A percentile compares a stretch with the other conserved stretches of the same genome.
phyloP scores from a whole-genome alignment of 208 protist species.

The Leishmania aethiopica region DNA sequence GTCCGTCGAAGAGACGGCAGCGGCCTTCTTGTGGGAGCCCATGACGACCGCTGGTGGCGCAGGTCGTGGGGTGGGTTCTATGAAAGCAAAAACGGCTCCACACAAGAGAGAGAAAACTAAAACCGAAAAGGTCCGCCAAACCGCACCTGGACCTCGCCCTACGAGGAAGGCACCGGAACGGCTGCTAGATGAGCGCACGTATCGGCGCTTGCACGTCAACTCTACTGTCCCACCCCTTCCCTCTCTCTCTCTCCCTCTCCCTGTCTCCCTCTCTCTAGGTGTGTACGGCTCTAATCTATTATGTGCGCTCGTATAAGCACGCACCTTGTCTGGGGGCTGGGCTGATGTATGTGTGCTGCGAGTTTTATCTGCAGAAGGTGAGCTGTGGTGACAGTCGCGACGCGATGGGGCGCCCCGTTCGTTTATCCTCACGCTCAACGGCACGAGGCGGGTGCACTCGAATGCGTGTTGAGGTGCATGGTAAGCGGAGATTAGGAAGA shows the following conservation, averaged over 20 bases:
- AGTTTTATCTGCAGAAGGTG: neutral
- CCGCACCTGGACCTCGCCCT: neutral
- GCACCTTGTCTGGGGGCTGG: neutral
- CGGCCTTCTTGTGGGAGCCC: constrained; percentile 12
- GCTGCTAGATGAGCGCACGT: neutral
- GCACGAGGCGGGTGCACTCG: neutral
- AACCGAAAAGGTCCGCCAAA: neutral
- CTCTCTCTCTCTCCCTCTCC: neutral
- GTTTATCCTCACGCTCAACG: neutral
- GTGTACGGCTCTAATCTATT: constrained; percentile 1
- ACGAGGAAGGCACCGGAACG: neutral
- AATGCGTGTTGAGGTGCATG: neutral
- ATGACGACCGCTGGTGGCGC: neutral
- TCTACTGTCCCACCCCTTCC: neutral
- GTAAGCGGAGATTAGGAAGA: neutral
- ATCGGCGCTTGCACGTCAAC: neutral
- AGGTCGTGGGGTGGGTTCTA: neutral
- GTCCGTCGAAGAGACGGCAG: constrained; percentile 3
- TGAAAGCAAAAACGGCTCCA: too few species aligned
- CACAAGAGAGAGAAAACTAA: neutral
- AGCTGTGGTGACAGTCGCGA: neutral
- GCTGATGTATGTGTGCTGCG: neutral
- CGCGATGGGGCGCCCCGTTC: neutral
- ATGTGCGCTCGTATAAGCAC: neutral
- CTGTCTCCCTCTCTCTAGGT: neutral